Base-by-base conservation (phyloP, 805 yeast species). In the Phaffomyces antillensis region DNA sequence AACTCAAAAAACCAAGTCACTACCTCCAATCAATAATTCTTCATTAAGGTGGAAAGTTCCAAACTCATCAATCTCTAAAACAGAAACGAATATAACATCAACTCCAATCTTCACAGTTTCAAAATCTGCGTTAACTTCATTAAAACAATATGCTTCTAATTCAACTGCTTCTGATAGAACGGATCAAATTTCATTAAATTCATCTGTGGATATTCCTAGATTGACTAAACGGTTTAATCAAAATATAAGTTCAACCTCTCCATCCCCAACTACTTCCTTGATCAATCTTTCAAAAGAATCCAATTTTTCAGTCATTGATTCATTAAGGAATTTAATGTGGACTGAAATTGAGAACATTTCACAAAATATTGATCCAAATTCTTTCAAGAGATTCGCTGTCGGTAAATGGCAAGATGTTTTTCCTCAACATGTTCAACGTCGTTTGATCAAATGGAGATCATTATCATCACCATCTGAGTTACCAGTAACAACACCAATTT, bases 371-470 rank as follows among this genome's bases (percentile, higher is more conserved):
- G 72, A 74, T 30, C 66, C 73, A 3, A 82, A 78, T 41, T 65
- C 77, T 9, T 66, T 82, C 15, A 72, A 75, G 11, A 72, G 77
- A 45, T 66, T 81, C 9, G 73, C 79, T n/a, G 80, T 78, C 38
- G 91, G 95, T 7, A 75, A 95, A 46, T 93, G 99, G 99, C 81
- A 81, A 45, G 88, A 85, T 63, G 95, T 89, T 1, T 87, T 87
- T 54, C 96, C 98, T 0, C 74, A 75, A 13, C 75, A 77, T 37
- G 79, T 82, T 15, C 78, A 75, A 43, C 70, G 86, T 43, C 76
- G 77, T 53, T 68, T 81, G 15, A 82, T 90, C 41, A 90, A 90
- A 58, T 93, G 99, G 99, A 77, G 87, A 43, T 90, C 98, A 0
- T 71, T 95, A 43, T 83, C 89, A 13, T 79, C 96, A 0, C 99